Percentiles rank a stretch among this genome's conserved stretches.
Conservation (phyloP, 2,329 filamentous ascomycete genomes). For the Botrytis hyacinthi region DNA sequence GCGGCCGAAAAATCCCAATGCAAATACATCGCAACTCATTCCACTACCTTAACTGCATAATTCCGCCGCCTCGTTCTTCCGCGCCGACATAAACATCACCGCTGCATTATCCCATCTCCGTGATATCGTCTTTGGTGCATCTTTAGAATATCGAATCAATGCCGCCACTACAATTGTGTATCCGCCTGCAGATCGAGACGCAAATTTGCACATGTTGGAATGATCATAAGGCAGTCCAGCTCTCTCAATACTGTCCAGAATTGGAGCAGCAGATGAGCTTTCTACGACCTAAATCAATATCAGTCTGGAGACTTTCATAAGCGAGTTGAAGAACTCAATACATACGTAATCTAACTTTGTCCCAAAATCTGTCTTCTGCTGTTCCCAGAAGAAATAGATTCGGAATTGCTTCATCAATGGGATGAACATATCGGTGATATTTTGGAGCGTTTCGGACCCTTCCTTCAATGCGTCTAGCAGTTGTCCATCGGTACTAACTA, state of each 20-base stretch:
- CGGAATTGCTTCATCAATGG: constrained; percentile 2
- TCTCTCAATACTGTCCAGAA: background rate
- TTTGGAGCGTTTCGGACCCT: background rate
- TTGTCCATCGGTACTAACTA: background rate
- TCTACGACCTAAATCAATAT: background rate
- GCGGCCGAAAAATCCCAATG: no score
- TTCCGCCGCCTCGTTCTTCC: background rate
- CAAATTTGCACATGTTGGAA: constrained; percentile 7
- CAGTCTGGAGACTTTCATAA: no score
- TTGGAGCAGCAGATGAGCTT: background rate
- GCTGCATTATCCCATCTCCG: constrained; percentile 2
- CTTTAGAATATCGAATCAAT: constrained; percentile 1
- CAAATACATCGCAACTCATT: no score
- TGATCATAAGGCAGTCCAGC: constrained; percentile 1
- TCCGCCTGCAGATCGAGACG: background rate
- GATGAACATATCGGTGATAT: background rate
- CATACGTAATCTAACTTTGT: background rate
- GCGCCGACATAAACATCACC: background rate
- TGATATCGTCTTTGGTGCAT: background rate
- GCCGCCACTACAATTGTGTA: background rate
- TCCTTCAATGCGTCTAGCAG: background rate
- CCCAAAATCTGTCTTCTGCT: background rate
- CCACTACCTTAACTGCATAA: background rate
- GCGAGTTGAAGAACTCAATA: no score
- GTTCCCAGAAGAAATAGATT: constrained; percentile 6